Evolutionary conservation across 805 yeast species (phyloP).

Genomic region (Maudiozyma turicensis): DNA sequence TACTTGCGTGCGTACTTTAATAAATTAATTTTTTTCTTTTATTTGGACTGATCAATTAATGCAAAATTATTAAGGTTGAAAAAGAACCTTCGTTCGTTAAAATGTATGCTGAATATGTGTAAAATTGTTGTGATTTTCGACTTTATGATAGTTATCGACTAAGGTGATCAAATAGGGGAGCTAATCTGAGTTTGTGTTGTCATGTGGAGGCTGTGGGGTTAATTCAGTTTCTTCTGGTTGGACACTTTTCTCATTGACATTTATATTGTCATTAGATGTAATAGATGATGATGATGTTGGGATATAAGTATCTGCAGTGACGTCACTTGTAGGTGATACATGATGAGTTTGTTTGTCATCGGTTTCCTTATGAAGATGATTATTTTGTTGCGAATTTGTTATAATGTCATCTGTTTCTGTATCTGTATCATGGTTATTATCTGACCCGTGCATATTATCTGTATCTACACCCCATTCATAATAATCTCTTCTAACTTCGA

Average conservation of each 20-base stretch:
- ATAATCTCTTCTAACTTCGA: constrained; percentile 90
- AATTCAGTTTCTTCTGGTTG: not conserved
- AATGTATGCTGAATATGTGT: not conserved
- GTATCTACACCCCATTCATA: constrained; percentile 37
- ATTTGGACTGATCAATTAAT: not conserved
- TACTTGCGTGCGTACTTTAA: not conserved
- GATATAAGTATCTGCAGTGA: not conserved
- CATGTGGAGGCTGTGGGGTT: not conserved
- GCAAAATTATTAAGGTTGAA: not conserved
- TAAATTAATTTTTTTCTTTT: not conserved
- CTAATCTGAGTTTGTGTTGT: not conserved
- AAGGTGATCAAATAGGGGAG: too few relatives aligned
- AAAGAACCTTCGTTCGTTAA: not conserved
- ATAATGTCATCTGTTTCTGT: not conserved
- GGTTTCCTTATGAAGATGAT: too few relatives aligned
- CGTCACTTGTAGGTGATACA: not conserved
- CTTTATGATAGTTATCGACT: too few relatives aligned
- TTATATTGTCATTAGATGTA: not conserved
- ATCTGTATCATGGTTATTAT: constrained; percentile 3
- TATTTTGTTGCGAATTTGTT: not conserved
- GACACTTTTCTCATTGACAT: not conserved
- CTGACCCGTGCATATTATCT: constrained; percentile 12
- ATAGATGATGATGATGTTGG: not conserved
- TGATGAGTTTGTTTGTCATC: not conserved
- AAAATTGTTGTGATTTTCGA: not conserved